Evolutionary conservation across 169 alveolate genomes (phyloP).

Genomic region (Plasmodium malariae): DNA sequence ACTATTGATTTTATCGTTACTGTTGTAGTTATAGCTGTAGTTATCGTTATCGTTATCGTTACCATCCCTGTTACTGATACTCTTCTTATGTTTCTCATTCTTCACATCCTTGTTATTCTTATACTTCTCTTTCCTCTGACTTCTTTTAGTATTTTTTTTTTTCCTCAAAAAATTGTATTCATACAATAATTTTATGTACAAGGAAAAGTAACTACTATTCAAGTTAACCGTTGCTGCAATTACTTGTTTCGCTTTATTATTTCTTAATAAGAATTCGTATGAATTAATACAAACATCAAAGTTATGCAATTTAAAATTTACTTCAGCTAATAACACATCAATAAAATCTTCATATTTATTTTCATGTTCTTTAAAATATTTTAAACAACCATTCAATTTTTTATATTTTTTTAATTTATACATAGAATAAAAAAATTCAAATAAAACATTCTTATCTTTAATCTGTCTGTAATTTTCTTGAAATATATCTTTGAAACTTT

Average conservation of each 20-base stretch:
- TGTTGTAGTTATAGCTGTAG: neutral
- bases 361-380: constrained; percentile 41
- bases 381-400: constrained; percentile 62
- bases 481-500: constrained; percentile 29
- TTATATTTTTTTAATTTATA: constrained; percentile 48
- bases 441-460: constrained; percentile 43
- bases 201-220: constrained; percentile 42
- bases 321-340: constrained; percentile 32
- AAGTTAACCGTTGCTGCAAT: constrained; percentile 48
- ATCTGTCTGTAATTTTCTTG: constrained; percentile 43
- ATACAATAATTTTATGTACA: constrained; percentile 27
- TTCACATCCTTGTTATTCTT: too few relatives aligned
- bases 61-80: too few relatives aligned
- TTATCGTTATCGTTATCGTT: too few relatives aligned
- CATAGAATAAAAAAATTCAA: constrained; percentile 64
- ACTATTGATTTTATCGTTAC: neutral
- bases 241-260: constrained; percentile 25
- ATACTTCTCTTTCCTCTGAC: too few relatives aligned
- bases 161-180: constrained; percentile 49
- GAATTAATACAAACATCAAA: constrained; percentile 28
- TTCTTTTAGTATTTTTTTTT: constrained; percentile 3
- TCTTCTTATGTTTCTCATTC: too few relatives aligned
- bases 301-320: constrained; percentile 27
- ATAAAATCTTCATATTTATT: constrained; percentile 13
- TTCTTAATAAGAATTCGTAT: constrained; percentile 29